Evolutionary conservation across 805 yeast genomes (phyloP).

Genomic region (Candida railenensis): DNA sequence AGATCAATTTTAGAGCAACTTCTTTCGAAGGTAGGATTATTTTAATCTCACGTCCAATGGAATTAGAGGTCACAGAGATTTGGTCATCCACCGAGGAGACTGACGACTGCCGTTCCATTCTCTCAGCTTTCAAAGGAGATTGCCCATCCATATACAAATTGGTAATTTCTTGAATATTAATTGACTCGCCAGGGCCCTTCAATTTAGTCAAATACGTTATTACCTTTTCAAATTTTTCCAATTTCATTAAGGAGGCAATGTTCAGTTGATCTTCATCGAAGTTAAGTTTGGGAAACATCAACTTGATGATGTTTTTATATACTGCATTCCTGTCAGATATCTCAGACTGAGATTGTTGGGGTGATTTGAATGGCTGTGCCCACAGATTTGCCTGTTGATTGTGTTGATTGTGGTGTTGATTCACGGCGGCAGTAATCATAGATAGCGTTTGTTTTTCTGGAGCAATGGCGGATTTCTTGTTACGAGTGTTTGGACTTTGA

Average conservation of each 20-base stretch:
- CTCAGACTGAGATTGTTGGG: background rate
- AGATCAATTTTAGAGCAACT: constrained; percentile 66
- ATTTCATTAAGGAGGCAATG: constrained; percentile 20
- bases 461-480: constrained; percentile 28
- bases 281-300: constrained; percentile 34
- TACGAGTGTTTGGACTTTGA: constrained; percentile 69
- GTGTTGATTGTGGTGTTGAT: constrained; percentile 4
- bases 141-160: constrained; percentile 25
- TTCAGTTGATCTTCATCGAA: constrained; percentile 26
- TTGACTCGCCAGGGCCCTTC: constrained; percentile 11
- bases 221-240: constrained; percentile 31
- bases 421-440: background rate
- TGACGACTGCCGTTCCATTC: constrained; percentile 13
- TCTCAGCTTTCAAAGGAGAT: constrained; percentile 18
- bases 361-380: background rate
- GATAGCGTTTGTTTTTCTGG: constrained; percentile 5
- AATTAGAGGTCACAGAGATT: constrained; percentile 1
- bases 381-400: constrained; percentile 5
- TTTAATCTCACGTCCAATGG: constrained; percentile 48
- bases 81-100: constrained; percentile 22
- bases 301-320: constrained; percentile 33
- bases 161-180: constrained; percentile 24
- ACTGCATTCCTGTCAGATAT: constrained; percentile 7
- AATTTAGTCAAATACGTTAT: constrained; percentile 19
- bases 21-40: constrained; percentile 75